Percentiles rank a stretch among this genome's conserved stretches.
Evolutionary conservation across 2,329 filamentous ascomycete genomes (phyloP).

Genomic region (Tolypocladium tropicale): DNA sequence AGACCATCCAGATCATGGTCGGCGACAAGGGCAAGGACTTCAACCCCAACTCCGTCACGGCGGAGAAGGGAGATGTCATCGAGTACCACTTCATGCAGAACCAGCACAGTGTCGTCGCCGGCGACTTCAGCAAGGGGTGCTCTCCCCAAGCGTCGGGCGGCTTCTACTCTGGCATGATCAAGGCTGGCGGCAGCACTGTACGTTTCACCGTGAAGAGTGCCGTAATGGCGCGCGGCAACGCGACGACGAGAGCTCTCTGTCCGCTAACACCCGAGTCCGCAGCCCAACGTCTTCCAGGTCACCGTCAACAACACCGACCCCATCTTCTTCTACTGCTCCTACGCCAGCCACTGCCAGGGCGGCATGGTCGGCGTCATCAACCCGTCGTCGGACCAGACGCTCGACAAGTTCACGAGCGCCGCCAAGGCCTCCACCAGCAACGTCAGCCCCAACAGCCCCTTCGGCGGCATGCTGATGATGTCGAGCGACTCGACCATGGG

Average conservation of each 20-base stretch:
- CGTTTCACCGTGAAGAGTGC: no score
- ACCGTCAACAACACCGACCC: conserved; percentile 17
- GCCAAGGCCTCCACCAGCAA: conserved; percentile 4
- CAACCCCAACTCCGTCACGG: conserved; percentile 27
- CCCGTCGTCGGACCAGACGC: conserved; percentile 10
- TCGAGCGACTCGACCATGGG: neutral
- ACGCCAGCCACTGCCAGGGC: conserved; percentile 15
- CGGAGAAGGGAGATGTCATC: conserved; percentile 32
- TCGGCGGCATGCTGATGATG: conserved; percentile 7
- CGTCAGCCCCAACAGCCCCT: conserved; percentile 3
- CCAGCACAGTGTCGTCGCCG: conserved; percentile 36
- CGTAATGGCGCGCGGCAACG: no score
- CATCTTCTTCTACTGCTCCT: conserved; percentile 19
- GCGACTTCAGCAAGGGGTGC: conserved; percentile 38
- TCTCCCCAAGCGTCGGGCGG: conserved; percentile 18
- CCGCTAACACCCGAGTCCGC: conserved; percentile 2
- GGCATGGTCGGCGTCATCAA: conserved; percentile 22
- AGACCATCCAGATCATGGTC: conserved; percentile 28
- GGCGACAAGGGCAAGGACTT: conserved; percentile 35
- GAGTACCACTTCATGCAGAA: conserved; percentile 39
- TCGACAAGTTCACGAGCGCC: conserved; percentile 7
- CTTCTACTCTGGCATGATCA: conserved; percentile 7
- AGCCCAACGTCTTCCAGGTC: conserved; percentile 12
- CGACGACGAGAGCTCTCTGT: neutral
- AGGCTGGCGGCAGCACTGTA: neutral